A percentile compares a stretch with the other conserved stretches of the same genome.
phyloP scores from a whole-genome alignment of 148 eudicot genomes.

The Diospyros lotus region DNA sequence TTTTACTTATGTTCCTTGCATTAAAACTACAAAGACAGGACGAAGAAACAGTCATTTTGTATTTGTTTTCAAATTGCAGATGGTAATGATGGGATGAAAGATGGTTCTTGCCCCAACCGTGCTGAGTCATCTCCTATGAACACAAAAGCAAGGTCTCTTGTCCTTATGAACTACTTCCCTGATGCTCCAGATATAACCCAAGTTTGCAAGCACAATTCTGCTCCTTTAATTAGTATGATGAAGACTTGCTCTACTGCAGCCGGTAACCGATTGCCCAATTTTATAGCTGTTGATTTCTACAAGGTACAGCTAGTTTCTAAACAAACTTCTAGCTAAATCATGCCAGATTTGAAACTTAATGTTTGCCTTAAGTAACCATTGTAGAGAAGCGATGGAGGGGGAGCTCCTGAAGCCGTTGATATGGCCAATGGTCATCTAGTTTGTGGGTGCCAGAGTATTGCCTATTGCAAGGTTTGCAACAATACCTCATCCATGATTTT shows the following conservation, averaged over 20 bases:
- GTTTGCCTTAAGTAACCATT: slow-evolving; percentile 10
- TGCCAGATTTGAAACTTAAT: background rate
- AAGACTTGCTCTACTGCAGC: slow-evolving; percentile 62
- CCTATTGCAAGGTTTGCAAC: slow-evolving; percentile 67
- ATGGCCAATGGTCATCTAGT: slow-evolving; percentile 64
- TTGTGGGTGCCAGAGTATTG: slow-evolving; percentile 67
- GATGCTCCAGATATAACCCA: slow-evolving; percentile 43
- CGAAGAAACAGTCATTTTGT: background rate
- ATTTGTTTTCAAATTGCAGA: slow-evolving; percentile 35
- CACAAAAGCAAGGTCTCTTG: slow-evolving; percentile 53
- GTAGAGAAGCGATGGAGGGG: slow-evolving; percentile 96
- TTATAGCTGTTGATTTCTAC: slow-evolving; percentile 85
- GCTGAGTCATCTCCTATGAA: slow-evolving; percentile 70
- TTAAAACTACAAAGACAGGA: background rate
- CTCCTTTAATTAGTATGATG: slow-evolving; percentile 52
- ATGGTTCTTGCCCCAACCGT: slow-evolving; percentile 74
- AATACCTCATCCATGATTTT: background rate
- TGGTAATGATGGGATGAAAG: slow-evolving; percentile 68
- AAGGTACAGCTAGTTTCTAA: slow-evolving; percentile 41
- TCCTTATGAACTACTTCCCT: slow-evolving; percentile 70
- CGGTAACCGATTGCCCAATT: slow-evolving; percentile 90
- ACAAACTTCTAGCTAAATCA: no score
- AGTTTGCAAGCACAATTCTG: slow-evolving; percentile 81
- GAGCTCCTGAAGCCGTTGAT: slow-evolving; percentile 92
- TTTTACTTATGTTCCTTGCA: background rate